Evolutionary conservation across 2,329 filamentous ascomycete species (phyloP), one percentile per base, ranked within the genome.

Genomic region (Talaromyces verruculosus): DNA sequence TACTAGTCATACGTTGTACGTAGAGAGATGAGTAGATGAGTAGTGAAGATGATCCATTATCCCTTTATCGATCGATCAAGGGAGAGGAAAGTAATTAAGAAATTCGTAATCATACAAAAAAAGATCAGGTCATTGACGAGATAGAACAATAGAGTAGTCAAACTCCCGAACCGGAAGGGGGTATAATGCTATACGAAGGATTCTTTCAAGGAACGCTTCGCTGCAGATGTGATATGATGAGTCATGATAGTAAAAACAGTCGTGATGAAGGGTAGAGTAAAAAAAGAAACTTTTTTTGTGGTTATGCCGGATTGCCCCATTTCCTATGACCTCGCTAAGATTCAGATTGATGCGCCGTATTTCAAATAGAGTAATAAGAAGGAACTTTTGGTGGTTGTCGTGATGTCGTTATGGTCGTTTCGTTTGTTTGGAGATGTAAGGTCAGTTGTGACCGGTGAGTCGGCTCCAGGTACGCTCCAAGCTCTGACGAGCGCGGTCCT

Each of bases 401-500:
- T 65, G 39, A 49, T 57, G 22, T 64, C 61, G 39, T 64, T 25
- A 51, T 39, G 35, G 33, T 37, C 45, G 41, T 59, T 64, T 59
- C 33, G 45, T 28, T 19, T n/a, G 37, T n/a, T n/a, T n/a, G 41
- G n/a, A 47, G 22, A 15, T 43, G 43, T 11, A 49, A 6, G 35
- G 25, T 39, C 59, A 63, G 47, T 65, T 67, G 63, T 62, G 62
- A 47, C 59, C 67, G 28, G 65, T 68, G 30, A 80, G 67, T 72
- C 79, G 79, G 64, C 73, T 77, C 78, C 78, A 80, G 63, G 77
- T 75, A 69, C 74, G 77, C 66, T 79, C 76, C 7, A 80, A 69
- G 61, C 75, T 74, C 33, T 73, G 73, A 51, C 74, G 74, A 65
- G 77, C 75, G 69, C 73, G 74, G 41, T 78, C 74, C 47, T 75